Evolutionary conservation across 441 rosid genomes (phyloP).

Genomic region (Adansonia gregorii): DNA sequence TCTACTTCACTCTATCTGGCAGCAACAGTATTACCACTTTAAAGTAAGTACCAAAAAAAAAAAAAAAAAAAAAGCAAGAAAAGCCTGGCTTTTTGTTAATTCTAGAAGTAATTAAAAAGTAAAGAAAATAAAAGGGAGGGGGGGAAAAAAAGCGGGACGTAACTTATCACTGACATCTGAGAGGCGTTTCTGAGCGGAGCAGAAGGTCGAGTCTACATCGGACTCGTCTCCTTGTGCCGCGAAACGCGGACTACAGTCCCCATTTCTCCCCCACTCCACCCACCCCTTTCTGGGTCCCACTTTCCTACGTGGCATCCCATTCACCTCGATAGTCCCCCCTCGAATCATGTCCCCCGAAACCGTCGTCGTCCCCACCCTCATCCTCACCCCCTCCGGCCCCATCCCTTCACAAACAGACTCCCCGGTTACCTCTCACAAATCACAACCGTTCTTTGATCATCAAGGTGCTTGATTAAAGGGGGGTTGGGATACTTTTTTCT

Average conservation of each 20-base stretch:
- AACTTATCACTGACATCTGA: constrained; percentile 51
- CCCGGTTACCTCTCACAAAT: not conserved
- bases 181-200: not conserved
- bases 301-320: not conserved
- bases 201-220: constrained; percentile 49
- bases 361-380: too few species aligned
- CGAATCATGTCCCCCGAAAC: too few species aligned
- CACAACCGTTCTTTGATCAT: not conserved
- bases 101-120: not conserved
- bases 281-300: too few species aligned
- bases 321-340: not conserved
- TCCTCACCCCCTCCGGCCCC: not conserved
- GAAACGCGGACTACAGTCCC: constrained; percentile 65
- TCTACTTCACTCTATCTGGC: too few species aligned
- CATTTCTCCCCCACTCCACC: not conserved
- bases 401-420: not conserved
- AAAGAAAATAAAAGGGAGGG: not conserved
- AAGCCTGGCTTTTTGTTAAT: not conserved
- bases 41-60: too few species aligned
- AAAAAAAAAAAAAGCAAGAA: not conserved
- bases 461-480: not conserved
- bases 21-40: too few species aligned
- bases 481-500: not conserved
- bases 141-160: constrained; percentile 35
- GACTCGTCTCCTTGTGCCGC: constrained; percentile 49